Base-by-base conservation (phyloP, 805 yeast species). In the Hanseniaspora vineae region DNA sequence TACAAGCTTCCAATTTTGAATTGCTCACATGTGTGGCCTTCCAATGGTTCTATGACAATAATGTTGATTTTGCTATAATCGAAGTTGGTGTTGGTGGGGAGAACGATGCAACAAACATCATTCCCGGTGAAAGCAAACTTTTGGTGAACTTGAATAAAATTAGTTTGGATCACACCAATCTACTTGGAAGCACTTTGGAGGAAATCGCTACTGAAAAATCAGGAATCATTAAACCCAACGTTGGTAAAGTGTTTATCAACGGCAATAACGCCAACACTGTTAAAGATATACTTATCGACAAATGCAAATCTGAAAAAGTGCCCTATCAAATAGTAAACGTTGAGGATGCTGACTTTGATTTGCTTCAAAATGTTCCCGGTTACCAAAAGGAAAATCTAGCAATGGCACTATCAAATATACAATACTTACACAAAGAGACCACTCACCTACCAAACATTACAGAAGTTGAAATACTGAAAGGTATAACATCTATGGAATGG, bases 31-130 rank as follows among this genome's bases (percentile, higher is more conserved):
- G 88, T 19, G 77, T 84, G 0, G 97, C 97, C 1, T 78, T 87
- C 55, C 76, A 81, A 54, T 75, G 86, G 20, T 92, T 92, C 61
- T 70, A 71, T 37, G 57, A 72, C 11, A 69, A 70, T 42, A 62
- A 71, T 1, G 82, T 88, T 6, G 79, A 81, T 20, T 66, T 83
- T 47, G 96, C 95, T 0, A 77, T 90, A 0, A 64, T 90, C n/a
- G 98, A 90, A 62, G 97, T 88, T 3, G 98, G 98, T 0, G 67
- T 92, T 6, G 98, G 98, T 2, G 98, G 98, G 0, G 64, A 84
- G 40, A 60, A 78, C 12, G 98, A 90, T 64, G 86, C 97, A 1
- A 90, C 98, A 0, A 90, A 90, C 66, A 84, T 84, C 0, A 60
- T 82, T 1, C 64, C 65, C 9, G 64, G 64, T 1, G 50, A 52